Conservation (phyloP, 2,329 filamentous ascomycete genomes). For the Xylaria hypoxylon region DNA sequence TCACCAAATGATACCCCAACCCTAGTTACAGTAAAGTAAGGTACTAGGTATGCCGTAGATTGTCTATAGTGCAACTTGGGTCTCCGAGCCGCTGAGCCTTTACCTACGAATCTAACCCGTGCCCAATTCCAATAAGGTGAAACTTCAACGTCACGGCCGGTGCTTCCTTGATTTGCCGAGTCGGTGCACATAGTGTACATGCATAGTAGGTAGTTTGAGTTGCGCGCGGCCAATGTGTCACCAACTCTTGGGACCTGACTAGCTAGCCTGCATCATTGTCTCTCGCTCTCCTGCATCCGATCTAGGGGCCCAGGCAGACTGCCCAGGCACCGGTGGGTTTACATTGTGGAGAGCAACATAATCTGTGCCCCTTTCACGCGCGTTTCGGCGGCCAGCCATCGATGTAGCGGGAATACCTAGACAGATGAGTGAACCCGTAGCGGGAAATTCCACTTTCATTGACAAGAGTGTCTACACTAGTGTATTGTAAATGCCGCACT, state of each 20-base stretch:
- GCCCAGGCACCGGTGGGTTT: constrained; percentile 7
- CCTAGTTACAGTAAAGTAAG: constrained; percentile 6
- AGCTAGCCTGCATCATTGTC: constrained; percentile 7
- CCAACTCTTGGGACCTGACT: constrained; percentile 4
- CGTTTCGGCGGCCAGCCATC: not conserved
- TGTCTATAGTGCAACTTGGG: constrained; percentile 7
- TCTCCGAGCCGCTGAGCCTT: constrained; percentile 14
- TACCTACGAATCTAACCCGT: constrained; percentile 2
- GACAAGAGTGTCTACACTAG: constrained; percentile 2
- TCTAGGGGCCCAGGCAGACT: not conserved
- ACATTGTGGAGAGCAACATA: constrained; percentile 9
- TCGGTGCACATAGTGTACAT: not conserved
- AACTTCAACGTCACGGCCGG: constrained; percentile 18
- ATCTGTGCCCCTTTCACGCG: not conserved
- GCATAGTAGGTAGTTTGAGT: not conserved
- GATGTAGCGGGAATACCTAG: not conserved
- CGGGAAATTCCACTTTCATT: not conserved
- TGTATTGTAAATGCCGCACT: not conserved
- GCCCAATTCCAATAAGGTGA: constrained; percentile 19
- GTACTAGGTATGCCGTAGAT: too few species aligned
- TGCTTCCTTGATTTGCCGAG: constrained; percentile 3
- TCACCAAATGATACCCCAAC: constrained; percentile 25
- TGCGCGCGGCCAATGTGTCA: not conserved
- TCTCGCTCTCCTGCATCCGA: constrained; percentile 6
- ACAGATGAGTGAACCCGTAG: not conserved